Evolutionary conservation across 78 protist genomes (phyloP).

Genomic region (Salpingoeca rosetta): DNA sequence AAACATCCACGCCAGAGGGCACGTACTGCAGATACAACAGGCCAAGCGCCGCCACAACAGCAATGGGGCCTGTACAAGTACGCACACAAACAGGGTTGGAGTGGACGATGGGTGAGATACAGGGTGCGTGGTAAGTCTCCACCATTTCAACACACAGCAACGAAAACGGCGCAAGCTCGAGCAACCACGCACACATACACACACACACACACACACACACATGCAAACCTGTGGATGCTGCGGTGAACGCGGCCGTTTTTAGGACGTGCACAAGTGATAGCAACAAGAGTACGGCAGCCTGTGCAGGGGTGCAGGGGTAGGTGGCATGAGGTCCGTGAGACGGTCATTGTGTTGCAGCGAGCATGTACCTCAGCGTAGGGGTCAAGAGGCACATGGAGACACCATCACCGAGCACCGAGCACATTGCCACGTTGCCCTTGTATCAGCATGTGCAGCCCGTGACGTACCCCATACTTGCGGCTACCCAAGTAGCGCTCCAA

Average conservation of each 20-base stretch:
- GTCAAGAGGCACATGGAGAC: not conserved
- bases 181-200: not conserved
- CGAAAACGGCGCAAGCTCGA: not conserved
- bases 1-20: no score
- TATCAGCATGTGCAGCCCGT: not conserved
- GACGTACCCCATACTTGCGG: not conserved
- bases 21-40: no score
- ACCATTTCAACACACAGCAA: not conserved
- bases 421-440: not conserved
- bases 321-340: not conserved
- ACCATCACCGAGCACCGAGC: not conserved
- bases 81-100: no score
- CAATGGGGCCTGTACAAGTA: no score
- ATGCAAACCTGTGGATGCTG: no score
- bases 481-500: not conserved
- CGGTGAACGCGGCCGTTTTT: no score
- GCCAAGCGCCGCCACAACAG: no score
- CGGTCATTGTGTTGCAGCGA: not conserved
- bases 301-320: not conserved
- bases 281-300: no score
- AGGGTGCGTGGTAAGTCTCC: no score
- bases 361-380: not conserved
- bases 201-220: not conserved
- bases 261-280: not conserved
- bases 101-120: no score